Conservation (phyloP, 495 filamentous ascomycete genomes). For the Hyphodiscus hymeniophilus region DNA sequence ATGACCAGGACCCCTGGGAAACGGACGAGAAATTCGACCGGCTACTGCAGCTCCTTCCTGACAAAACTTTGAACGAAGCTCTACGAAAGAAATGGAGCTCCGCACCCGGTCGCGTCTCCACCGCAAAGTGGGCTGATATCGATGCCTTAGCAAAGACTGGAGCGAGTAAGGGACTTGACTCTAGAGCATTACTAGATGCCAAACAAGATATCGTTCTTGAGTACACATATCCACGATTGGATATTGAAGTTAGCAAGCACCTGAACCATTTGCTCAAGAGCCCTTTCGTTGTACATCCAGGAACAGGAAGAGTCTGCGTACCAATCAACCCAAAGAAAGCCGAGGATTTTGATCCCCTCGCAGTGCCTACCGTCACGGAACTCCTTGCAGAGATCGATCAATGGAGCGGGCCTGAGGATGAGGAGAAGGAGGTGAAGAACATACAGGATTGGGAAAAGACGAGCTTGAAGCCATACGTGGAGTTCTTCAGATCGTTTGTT, state of each 20-base stretch:
- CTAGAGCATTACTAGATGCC: conserved; percentile 64
- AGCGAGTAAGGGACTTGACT: conserved; percentile 55
- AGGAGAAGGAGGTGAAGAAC: conserved; percentile 28
- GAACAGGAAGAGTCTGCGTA: conserved; percentile 89
- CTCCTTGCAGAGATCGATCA: conserved; percentile 74
- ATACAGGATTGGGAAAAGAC: conserved; percentile 94
- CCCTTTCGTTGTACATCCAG: conserved; percentile 93
- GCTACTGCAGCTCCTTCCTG: conserved; percentile 71
- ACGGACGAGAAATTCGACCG: conserved; percentile 56
- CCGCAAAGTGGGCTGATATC: conserved; percentile 88
- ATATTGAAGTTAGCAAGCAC: conserved; percentile 94
- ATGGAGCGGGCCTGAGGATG: conserved; percentile 45
- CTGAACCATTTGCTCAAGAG: conserved; percentile 95
- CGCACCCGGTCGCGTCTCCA: conserved; percentile 62
- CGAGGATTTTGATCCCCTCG: conserved; percentile 78
- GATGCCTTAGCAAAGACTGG: conserved; percentile 70
- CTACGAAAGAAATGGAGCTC: conserved; percentile 87
- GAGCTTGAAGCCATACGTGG: conserved; percentile 83
- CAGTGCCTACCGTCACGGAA: conserved; percentile 77
- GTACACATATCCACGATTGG: conserved; percentile 96
- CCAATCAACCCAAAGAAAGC: conserved; percentile 67
- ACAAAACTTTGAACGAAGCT: conserved; percentile 61
- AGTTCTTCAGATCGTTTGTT: conserved; percentile 80
- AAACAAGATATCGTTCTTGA: conserved; percentile 94
- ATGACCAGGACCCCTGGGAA: conserved; percentile 79